Percentiles rank a stretch among this genome's conserved stretches.
Conservation (phyloP, 345 rosid species). For the Arabis hirsuta region DNA sequence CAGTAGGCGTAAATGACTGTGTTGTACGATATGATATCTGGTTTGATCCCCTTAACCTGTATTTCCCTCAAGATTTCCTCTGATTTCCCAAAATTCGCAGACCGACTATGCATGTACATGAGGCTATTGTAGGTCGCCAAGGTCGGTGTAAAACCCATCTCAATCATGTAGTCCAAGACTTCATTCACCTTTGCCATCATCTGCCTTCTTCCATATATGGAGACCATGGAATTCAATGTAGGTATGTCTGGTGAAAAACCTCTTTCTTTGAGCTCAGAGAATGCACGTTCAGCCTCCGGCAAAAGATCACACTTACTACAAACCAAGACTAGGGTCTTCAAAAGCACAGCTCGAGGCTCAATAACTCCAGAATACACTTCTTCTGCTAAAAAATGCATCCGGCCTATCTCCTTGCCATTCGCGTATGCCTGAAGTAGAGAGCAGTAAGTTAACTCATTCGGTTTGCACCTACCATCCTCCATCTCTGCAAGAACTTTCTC, state of each 20-base stretch:
- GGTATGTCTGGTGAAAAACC: constrained; percentile 74
- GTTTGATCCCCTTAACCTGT: constrained; percentile 71
- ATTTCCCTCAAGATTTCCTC: constrained; percentile 74
- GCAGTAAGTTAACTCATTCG: constrained; percentile 83
- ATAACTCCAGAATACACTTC: constrained; percentile 78
- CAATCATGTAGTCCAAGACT: constrained; percentile 78
- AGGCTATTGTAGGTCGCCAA: constrained; percentile 85
- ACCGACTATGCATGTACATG: constrained; percentile 90
- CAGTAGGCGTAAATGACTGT: constrained; percentile 88
- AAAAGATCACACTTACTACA: constrained; percentile 82
- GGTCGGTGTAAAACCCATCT: constrained; percentile 76
- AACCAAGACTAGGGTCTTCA: constrained; percentile 90
- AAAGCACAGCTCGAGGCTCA: constrained; percentile 73
- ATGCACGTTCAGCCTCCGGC: constrained; percentile 77
- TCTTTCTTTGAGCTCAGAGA: constrained; percentile 66
- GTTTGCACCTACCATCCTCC: constrained; percentile 77
- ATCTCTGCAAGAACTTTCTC: constrained; percentile 86
- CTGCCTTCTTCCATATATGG: constrained; percentile 89
- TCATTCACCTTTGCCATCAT: constrained; percentile 71
- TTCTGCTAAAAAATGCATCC: constrained; percentile 76
- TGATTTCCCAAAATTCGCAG: constrained; percentile 66
- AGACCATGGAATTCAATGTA: constrained; percentile 88
- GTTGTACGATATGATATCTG: constrained; percentile 89
- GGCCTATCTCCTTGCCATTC: constrained; percentile 75
- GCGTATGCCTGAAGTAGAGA: constrained; percentile 95